These are phyloP conservation scores for Haematococcus lacustris DNA, from an alignment of 139 green algal genomes.

Conservation along the genomic window DNA sequence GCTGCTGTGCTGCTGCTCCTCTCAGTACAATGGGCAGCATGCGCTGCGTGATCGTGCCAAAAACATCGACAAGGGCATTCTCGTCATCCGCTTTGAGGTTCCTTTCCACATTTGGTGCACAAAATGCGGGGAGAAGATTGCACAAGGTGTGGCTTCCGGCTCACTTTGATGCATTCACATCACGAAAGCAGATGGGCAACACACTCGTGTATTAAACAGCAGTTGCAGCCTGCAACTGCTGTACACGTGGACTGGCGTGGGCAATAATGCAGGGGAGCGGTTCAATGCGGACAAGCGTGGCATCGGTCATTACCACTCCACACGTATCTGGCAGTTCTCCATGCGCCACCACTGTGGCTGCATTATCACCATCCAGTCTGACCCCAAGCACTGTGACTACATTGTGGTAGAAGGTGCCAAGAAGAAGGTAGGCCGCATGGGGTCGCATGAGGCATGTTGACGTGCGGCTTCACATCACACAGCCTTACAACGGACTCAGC, in stretches of 20 bases:
- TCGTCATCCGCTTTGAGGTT: constrained; percentile 96
- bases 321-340: constrained; percentile 85
- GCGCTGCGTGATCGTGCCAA: constrained; percentile 76
- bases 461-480: neutral
- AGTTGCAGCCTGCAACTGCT: neutral
- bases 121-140: constrained; percentile 84
- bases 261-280: constrained; percentile 61
- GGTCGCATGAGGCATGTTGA: neutral
- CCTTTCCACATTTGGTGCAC: constrained; percentile 93
- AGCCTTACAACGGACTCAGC: neutral
- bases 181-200: no score
- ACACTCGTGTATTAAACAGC: neutral
- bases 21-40: constrained; percentile 65
- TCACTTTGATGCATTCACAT: neutral
- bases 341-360: constrained; percentile 89
- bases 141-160: constrained; percentile 48
- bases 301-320: constrained; percentile 76
- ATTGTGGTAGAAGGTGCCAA: constrained; percentile 61
- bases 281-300: constrained; percentile 98
- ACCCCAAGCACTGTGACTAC: constrained; percentile 89
- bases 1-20: neutral
- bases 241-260: neutral
- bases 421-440: constrained; percentile 33
- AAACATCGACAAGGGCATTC: constrained; percentile 83
- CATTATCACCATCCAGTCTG: constrained; percentile 86